A percentile compares a stretch with the other conserved stretches of the same genome.
These are phyloP conservation scores for Flueggea neowawraea DNA, from an alignment of 441 rosid species.

Conservation along the genomic window DNA sequence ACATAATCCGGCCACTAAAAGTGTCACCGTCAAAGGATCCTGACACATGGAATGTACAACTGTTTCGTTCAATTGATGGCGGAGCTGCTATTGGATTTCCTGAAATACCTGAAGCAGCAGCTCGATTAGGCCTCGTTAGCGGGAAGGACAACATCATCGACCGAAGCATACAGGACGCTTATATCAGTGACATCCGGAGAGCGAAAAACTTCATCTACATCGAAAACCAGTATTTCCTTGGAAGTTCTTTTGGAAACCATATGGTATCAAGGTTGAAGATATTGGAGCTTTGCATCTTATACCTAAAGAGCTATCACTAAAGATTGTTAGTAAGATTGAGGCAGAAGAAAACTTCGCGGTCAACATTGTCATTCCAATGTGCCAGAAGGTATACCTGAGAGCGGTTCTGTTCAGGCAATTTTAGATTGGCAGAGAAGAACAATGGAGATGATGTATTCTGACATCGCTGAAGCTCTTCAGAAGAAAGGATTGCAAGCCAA, in stretches of 20 bases:
- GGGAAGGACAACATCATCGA: conserved; percentile 91
- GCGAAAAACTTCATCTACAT: conserved; percentile 88
- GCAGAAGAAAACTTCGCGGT: conserved; percentile 82
- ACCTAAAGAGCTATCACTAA: conserved; percentile 82
- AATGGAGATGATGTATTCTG: conserved; percentile 94
- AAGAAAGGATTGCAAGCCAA: conserved; percentile 53
- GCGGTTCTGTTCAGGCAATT: conserved; percentile 91
- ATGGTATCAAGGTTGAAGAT: conserved; percentile 70
- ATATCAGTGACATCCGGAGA: conserved; percentile 86
- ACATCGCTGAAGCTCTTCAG: conserved; percentile 56
- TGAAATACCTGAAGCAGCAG: conserved; percentile 75
- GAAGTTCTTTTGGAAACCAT: conserved; percentile 83
- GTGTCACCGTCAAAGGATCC: conserved; percentile 57
- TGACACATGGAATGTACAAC: conserved; percentile 79
- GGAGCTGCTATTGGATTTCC: conserved; percentile 96
- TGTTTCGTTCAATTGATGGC: conserved; percentile 92
- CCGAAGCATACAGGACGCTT: conserved; percentile 93
- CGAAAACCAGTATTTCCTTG: conserved; percentile 94
- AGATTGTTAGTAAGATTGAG: conserved; percentile 83
- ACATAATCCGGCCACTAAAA: conserved; percentile 57
- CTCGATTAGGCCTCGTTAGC: conserved; percentile 77
- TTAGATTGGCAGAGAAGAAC: conserved; percentile 94
- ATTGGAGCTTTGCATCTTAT: conserved; percentile 75
- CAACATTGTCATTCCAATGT: conserved; percentile 89
- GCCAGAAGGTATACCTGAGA: conserved; percentile 98